These are phyloP conservation scores for Kurtzmaniella natalensis DNA, from an alignment of 1,139 yeast species.

Conservation along the genomic window DNA sequence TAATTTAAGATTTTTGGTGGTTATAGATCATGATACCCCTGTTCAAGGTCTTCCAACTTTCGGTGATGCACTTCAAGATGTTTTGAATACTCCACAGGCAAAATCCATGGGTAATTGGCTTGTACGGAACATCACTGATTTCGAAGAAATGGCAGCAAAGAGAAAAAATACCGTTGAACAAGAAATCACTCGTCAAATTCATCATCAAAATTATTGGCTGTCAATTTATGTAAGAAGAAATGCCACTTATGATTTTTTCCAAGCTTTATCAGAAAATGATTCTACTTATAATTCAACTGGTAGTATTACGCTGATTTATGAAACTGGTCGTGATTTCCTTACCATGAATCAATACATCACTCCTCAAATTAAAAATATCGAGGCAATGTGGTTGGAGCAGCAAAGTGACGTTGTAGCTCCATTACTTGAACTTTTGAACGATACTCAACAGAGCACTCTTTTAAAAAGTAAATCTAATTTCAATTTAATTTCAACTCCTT, in stretches of 20 bases:
- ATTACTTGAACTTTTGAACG: constrained; percentile 3
- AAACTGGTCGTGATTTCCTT: constrained; percentile 39
- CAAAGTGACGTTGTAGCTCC: constrained; percentile 9
- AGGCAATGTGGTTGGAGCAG: constrained; percentile 16
- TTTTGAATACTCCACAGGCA: constrained; percentile 18
- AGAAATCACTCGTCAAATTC: constrained; percentile 32
- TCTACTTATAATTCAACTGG: constrained; percentile 22
- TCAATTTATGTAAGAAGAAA: constrained; percentile 37
- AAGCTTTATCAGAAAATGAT: constrained; percentile 25
- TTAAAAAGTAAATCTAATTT: constrained; percentile 11
- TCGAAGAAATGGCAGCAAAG: constrained; percentile 14
- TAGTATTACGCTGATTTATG: constrained; percentile 25
- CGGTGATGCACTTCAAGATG: constrained; percentile 21
- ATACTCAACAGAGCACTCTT: constrained; percentile 4
- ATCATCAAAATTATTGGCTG: constrained; percentile 45
- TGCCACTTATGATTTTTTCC: constrained; percentile 28
- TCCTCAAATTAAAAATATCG: constrained; percentile 18
- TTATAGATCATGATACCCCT: constrained; percentile 31
- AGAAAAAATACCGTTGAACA: constrained; percentile 16
- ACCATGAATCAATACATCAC: constrained; percentile 25
- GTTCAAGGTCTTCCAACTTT: constrained; percentile 29
- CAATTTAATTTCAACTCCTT: constrained; percentile 27
- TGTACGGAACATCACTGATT: constrained; percentile 13
- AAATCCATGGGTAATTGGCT: constrained; percentile 18
- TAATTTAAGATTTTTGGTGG: constrained; percentile 37